These are phyloP conservation scores for Vigna radiata DNA, from an alignment of 306 rosid species.

Conservation along the genomic window DNA sequence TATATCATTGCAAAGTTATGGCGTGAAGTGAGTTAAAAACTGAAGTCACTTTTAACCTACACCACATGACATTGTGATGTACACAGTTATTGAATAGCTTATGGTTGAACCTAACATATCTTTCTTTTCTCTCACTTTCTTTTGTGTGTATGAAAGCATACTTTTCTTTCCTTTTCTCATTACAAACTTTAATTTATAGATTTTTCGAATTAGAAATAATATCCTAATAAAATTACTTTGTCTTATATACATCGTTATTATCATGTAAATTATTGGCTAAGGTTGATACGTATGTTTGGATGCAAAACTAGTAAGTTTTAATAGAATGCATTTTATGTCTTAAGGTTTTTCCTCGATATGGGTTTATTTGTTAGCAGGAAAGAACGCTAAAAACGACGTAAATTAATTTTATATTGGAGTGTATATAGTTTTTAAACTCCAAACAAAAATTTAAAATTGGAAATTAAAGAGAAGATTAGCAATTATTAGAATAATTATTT, in stretches of 20 bases:
- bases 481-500: too few species aligned
- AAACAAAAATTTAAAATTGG: neutral
- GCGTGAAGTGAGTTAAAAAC: conserved; percentile 32
- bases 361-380: neutral
- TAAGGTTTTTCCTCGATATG: neutral
- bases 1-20: conserved; percentile 28
- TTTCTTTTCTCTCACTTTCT: neutral
- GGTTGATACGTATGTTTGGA: neutral
- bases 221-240: neutral
- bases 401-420: neutral
- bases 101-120: neutral
- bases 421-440: neutral
- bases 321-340: neutral
- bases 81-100: neutral
- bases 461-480: neutral
- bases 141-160: neutral
- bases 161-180: neutral
- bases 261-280: neutral
- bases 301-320: neutral
- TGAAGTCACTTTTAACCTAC: conserved; percentile 12
- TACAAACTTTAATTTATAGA: neutral
- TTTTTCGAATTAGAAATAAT: neutral
- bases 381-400: neutral
- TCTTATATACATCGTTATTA: neutral
- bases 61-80: conserved; percentile 2